Evolutionary conservation across 768 basidiomycete genomes (phyloP).

Genomic region (Hirschioporus abietinus): DNA sequence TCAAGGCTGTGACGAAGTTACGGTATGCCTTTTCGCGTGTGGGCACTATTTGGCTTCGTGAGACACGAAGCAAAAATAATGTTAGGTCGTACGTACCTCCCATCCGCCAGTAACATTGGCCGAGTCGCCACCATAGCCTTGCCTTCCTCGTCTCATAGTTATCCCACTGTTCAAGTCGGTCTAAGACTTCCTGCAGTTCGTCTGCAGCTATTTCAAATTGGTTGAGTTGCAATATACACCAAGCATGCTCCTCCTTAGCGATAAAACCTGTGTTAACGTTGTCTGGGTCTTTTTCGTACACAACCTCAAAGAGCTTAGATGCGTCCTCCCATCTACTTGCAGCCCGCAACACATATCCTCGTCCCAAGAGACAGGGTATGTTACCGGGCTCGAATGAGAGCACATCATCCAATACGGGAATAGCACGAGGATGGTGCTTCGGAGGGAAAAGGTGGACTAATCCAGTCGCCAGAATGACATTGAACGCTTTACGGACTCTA

Average conservation of each 20-base stretch:
- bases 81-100: slow-evolving; percentile 44
- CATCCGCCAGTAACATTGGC: slow-evolving; percentile 67
- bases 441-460: slow-evolving; percentile 85
- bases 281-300: slow-evolving; percentile 42
- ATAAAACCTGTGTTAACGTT: slow-evolving; percentile 46
- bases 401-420: slow-evolving; percentile 67
- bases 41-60: slow-evolving; percentile 29
- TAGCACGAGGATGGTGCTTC: slow-evolving; percentile 80
- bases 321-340: slow-evolving; percentile 67
- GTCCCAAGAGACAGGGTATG: slow-evolving; percentile 61
- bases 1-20: slow-evolving; percentile 74
- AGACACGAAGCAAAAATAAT: background rate
- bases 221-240: slow-evolving; percentile 66
- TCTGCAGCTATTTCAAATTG: slow-evolving; percentile 40
- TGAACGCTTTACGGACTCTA: slow-evolving; percentile 64
- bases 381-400: slow-evolving; percentile 60
- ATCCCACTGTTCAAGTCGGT: slow-evolving; percentile 38
- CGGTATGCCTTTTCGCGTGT: slow-evolving; percentile 65
- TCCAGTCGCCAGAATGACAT: slow-evolving; percentile 65
- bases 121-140: slow-evolving; percentile 81
- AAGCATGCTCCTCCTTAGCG: slow-evolving; percentile 77
- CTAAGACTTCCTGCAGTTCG: slow-evolving; percentile 44
- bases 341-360: slow-evolving; percentile 67
- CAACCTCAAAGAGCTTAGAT: slow-evolving; percentile 51
- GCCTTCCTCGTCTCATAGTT: slow-evolving; percentile 58